phyloP scores from a whole-genome alignment of 2,329 filamentous ascomycete species.

The Tricladium varicosporioides region DNA sequence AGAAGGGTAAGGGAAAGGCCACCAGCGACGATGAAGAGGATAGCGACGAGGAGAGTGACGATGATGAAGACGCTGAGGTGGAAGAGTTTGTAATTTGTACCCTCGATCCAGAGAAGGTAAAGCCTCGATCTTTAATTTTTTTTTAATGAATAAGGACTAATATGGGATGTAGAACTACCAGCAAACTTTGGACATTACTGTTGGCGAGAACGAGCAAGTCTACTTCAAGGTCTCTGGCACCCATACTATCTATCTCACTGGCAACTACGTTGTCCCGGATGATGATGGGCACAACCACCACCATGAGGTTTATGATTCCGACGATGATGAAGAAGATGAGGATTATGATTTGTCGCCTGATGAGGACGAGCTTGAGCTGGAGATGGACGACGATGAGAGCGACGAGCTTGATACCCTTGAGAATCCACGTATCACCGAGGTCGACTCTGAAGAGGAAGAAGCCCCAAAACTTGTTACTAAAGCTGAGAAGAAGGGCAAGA shows the following conservation, averaged over 20 bases:
- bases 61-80: conserved; percentile 63
- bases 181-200: conserved; percentile 89
- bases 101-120: conserved; percentile 86
- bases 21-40: conserved; percentile 51
- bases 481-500: conserved; percentile 68
- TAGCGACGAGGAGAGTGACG: conserved; percentile 53
- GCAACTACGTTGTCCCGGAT: conserved; percentile 84
- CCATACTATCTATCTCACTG: conserved; percentile 87
- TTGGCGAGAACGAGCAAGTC: conserved; percentile 83
- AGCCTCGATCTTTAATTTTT: conserved; percentile 27
- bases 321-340: conserved; percentile 61
- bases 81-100: conserved; percentile 96
- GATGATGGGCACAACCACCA: conserved; percentile 53
- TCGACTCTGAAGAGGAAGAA: conserved; percentile 78
- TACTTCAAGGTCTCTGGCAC: conserved; percentile 91
- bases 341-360: conserved; percentile 82
- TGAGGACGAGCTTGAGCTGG: conserved; percentile 68
- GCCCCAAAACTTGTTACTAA: conserved; percentile 55
- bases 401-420: conserved; percentile 77
- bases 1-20: conserved; percentile 71
- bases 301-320: conserved; percentile 60
- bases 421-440: conserved; percentile 79
- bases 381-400: conserved; percentile 58
- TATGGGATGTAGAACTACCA: conserved; percentile 73
- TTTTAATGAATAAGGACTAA: conserved; percentile 1